Evolutionary conservation across 352 stramenopile species (phyloP).

Genomic region (Aphanomyces cochlioides): DNA sequence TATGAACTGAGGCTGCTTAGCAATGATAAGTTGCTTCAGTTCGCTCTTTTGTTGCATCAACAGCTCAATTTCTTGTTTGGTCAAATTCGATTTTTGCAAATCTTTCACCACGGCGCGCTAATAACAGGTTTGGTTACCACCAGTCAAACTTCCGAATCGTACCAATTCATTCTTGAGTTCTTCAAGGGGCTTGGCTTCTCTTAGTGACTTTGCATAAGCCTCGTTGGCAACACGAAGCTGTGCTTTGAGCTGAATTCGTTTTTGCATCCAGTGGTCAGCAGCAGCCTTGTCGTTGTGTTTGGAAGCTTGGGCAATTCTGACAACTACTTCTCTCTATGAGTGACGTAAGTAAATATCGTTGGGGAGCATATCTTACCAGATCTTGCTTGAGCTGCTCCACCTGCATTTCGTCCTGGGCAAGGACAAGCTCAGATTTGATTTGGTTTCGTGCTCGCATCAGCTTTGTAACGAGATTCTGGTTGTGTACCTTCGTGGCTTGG

Average conservation of each 20-base stretch:
- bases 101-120: slow-evolving; percentile 24
- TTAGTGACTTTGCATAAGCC: neutral
- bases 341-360: too few species aligned
- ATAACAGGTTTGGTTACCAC: neutral
- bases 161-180: slow-evolving; percentile 30
- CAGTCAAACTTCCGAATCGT: neutral
- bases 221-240: slow-evolving; percentile 7
- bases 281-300: neutral
- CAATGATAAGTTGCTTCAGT: slow-evolving; percentile 26
- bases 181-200: slow-evolving; percentile 11
- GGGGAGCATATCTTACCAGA: slow-evolving; percentile 4
- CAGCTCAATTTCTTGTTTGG: neutral
- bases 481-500: neutral
- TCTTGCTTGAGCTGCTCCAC: slow-evolving; percentile 21
- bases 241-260: neutral
- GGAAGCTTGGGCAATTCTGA: neutral
- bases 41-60: slow-evolving; percentile 19
- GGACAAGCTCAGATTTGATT: slow-evolving; percentile 11
- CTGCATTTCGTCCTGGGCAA: slow-evolving; percentile 15
- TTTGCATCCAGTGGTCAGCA: slow-evolving; percentile 13
- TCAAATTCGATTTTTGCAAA: neutral
- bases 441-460: slow-evolving; percentile 13
- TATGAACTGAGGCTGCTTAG: slow-evolving; percentile 19
- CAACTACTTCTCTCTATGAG: slow-evolving; percentile 7
- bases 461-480: slow-evolving; percentile 2